Evolutionary conservation across 2,329 filamentous ascomycete genomes (phyloP).

Genomic region (Pseudocercospora eumusae): DNA sequence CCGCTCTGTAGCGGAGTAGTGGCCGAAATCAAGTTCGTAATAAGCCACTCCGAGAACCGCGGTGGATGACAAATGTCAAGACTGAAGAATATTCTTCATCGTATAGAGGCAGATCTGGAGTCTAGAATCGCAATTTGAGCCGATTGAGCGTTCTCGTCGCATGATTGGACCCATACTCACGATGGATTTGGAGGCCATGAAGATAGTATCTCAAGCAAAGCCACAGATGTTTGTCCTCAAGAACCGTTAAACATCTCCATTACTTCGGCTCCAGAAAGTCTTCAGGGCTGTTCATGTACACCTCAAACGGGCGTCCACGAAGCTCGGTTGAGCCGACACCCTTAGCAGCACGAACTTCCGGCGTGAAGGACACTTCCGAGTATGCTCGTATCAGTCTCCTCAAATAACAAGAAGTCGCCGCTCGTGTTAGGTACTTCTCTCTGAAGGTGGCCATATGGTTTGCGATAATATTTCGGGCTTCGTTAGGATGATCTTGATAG

Average conservation of each 20-base stretch:
- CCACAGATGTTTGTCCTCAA: too few species aligned
- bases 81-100: too few species aligned
- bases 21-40: too few species aligned
- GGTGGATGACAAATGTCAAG: too few species aligned
- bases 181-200: too few species aligned
- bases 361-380: constrained; percentile 31
- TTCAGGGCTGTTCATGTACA: background rate
- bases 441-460: constrained; percentile 35
- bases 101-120: too few species aligned
- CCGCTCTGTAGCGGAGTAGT: too few species aligned
- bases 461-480: constrained; percentile 33
- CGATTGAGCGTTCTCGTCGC: too few species aligned
- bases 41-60: too few species aligned
- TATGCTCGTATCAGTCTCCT: constrained; percentile 34
- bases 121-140: too few species aligned
- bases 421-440: constrained; percentile 33
- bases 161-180: too few species aligned
- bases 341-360: constrained; percentile 19
- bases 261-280: constrained; percentile 1
- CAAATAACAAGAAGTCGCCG: constrained; percentile 39
- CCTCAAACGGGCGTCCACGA: background rate
- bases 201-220: too few species aligned
- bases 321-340: background rate
- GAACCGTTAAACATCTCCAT: background rate
- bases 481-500: constrained; percentile 28